Base-by-base conservation (phyloP, 306 rosid species). In the Fagus sylvatica region DNA sequence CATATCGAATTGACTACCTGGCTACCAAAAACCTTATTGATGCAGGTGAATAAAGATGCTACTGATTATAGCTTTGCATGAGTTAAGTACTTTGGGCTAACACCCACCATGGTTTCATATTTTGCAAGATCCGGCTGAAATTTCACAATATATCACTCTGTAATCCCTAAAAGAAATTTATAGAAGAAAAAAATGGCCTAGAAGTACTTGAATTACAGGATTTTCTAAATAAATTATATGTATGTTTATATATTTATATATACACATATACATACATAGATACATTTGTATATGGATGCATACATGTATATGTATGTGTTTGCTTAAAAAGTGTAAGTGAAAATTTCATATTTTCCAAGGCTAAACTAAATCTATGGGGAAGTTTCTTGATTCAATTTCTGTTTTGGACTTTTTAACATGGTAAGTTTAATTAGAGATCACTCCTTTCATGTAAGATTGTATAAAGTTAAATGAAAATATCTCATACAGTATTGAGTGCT, bases 21-120 rank as follows among this genome's bases (percentile, higher is more conserved):
- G 98, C 98, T 75, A 85, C 98, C 79, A 90, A 87, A 83, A 92
- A 89, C 71, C 89, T 95, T 40, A 78, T 92, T 66, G 91, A 89
- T 82, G 93, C 97, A 74, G 97, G 98, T 92, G 74, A 82, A 34
- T 22, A 55, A 33, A 74, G 9, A 76, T 79, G 81, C 56, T 10
- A 10, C 4, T 48, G 19, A 40, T 61, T 39, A 62, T 62, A 30
- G n/a, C 54, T 77, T 46, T 48, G 40, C 67, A 19, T 73, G 76
- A n/a, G 19, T 12, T 36, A 19, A 76, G 22, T 37, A 19, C 46
- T 34, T 30, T 3, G 48, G 19, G 49, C 15, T 53, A 7, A 7
- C 33, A 53, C 33, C 12, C 28, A 34, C 61, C 46, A 8, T 19
- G 54, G 43, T 53, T 62, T 43, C 15, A 28, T 60, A 60, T 60